Evolutionary conservation across 208 protist species (phyloP), one percentile per base, ranked within the genome.

Genomic region (Crithidia mellificae): DNA sequence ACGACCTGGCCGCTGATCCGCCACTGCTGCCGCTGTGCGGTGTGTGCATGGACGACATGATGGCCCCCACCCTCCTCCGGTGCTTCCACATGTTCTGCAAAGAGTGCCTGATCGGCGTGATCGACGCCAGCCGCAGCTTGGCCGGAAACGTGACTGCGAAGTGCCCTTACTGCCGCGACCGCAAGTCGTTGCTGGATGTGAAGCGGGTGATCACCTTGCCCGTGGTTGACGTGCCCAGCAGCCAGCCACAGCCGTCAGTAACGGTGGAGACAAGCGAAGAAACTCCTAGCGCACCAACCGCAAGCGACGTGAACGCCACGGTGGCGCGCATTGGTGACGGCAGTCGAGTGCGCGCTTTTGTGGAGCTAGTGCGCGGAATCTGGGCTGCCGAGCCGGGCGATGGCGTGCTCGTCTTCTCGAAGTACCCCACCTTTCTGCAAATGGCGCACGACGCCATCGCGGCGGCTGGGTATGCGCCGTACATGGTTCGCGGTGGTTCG

Each of bases 61-160:
- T 46, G 8, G 72, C 68, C 19, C 84, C 81, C 27, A 87, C 81
- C 6, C 46, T 85, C 36, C 58, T 87, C 27, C 67, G 47, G 29
- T 90, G 84, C 66, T 61, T 79, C 52, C 84, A 90, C 72, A 43
- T 87, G 50, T 90, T 81, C 55, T 90, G 84, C 72, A 78, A 79
- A 47, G 81, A 84, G 56, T 90, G 84, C 61, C 39, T 86, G 52
- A 44, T 85, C 15, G 72, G 63, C 11, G 50, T 85, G 19, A 74
- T 84, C 11, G 58, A 81, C 51, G 71, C 47, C 25, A 78, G 66
- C 59, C 61, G 56, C 46, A 68, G 68, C 49, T 49, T 54, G 15
- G 52, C 68, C 0, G 68, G 73, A 34, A 73, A 78, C 44, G 62
- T 64, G n/a, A 72, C 44, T 44, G 56, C 72, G 7, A 76, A 70